Conservation (phyloP, 495 filamentous ascomycete genomes). For the Aspergillus heteromorphus region DNA sequence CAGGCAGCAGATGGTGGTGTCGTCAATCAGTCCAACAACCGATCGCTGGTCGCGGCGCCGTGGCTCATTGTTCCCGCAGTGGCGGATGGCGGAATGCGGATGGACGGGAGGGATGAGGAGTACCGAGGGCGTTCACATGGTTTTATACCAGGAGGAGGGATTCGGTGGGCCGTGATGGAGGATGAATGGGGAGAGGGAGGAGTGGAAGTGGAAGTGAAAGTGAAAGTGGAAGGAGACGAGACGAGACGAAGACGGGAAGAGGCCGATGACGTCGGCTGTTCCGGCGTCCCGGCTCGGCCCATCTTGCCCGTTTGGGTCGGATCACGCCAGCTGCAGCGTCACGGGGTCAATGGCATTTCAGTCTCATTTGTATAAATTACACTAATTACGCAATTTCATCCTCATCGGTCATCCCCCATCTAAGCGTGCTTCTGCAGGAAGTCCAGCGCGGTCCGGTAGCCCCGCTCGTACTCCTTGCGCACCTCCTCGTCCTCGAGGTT, state of each 20-base stretch:
- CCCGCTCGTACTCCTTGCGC: conserved; percentile 70
- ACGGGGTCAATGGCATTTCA: no score
- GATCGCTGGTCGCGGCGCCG: no score
- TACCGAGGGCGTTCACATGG: no score
- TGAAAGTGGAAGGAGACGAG: not conserved
- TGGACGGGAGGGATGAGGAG: no score
- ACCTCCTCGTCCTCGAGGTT: conserved; percentile 64
- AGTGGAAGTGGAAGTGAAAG: not conserved
- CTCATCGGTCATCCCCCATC: no score
- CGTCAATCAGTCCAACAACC: not conserved
- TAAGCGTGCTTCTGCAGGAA: conserved; percentile 75
- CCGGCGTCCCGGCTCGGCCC: not conserved
- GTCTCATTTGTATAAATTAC: no score
- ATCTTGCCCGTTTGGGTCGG: not conserved
- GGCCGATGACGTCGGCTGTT: not conserved
- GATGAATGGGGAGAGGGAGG: not conserved
- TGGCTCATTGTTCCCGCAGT: not conserved
- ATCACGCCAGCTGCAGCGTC: not conserved
- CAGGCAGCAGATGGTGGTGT: not conserved
- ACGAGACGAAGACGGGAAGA: not conserved
- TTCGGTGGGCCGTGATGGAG: not conserved
- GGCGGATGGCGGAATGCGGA: not conserved
- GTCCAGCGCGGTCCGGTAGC: conserved; percentile 67
- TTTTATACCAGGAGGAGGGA: not conserved
- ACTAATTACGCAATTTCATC: no score